Evolutionary conservation across 345 rosid species (phyloP).

Genomic region (Odontarrhena argentea): DNA sequence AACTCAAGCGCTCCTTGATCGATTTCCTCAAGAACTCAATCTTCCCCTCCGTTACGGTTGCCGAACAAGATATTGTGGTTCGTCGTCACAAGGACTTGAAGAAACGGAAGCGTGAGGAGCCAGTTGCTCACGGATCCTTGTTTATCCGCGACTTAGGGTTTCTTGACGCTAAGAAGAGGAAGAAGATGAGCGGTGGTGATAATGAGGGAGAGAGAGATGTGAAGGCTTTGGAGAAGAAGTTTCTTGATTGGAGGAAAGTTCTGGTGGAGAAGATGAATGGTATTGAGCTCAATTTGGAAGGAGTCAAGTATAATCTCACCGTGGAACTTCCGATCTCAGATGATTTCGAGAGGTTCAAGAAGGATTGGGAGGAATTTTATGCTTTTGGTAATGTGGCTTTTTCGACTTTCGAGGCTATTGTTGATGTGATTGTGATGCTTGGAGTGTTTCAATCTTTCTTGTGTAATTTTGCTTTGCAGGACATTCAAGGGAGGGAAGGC

Average conservation of each 20-base stretch:
- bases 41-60: constrained; percentile 51
- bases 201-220: constrained; percentile 44
- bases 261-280: constrained; percentile 77
- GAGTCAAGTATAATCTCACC: constrained; percentile 65
- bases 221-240: constrained; percentile 61
- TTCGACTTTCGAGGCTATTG: neutral
- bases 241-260: constrained; percentile 77
- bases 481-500: constrained; percentile 58
- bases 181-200: constrained; percentile 36
- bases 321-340: constrained; percentile 61
- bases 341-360: constrained; percentile 73
- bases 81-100: constrained; percentile 69
- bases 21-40: constrained; percentile 67
- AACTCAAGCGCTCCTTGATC: constrained; percentile 66
- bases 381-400: constrained; percentile 66
- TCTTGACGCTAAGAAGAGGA: constrained; percentile 45
- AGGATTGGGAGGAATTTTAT: constrained; percentile 72
- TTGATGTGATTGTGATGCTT: neutral
- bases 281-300: constrained; percentile 81
- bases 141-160: constrained; percentile 80
- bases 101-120: constrained; percentile 87
- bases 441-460: constrained; percentile 2
- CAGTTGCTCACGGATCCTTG: constrained; percentile 73
- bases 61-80: constrained; percentile 70
- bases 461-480: constrained; percentile 43